These are phyloP conservation scores for Dichotomocladium elegans DNA, from an alignment of 371 early-diverging fungal genomes.

Conservation along the genomic window DNA sequence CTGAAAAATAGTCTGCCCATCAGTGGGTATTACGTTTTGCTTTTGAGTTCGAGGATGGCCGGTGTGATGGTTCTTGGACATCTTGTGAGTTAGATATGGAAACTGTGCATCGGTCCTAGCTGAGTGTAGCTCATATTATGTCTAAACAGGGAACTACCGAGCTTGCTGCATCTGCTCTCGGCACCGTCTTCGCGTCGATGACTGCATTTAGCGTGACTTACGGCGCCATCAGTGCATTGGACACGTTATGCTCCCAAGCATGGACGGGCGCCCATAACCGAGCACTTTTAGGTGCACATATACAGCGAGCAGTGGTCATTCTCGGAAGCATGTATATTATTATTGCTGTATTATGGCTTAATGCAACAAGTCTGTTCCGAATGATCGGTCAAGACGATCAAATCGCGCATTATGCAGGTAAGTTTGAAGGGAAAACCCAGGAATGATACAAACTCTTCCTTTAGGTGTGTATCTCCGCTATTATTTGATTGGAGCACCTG, in stretches of 20 bases:
- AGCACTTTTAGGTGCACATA: slow-evolving; percentile 70
- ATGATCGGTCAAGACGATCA: slow-evolving; percentile 8
- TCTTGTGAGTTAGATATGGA: slow-evolving; percentile 17
- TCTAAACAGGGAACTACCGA: not conserved
- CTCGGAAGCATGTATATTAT: slow-evolving; percentile 65
- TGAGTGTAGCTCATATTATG: not conserved
- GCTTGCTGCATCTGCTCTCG: slow-evolving; percentile 6
- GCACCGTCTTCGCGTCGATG: not conserved
- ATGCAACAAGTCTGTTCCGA: not conserved
- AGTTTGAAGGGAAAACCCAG: not conserved
- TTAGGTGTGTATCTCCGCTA: slow-evolving; percentile 52
- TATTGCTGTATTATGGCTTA: slow-evolving; percentile 60
- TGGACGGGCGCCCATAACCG: slow-evolving; percentile 73
- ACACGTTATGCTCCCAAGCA: slow-evolving; percentile 87
- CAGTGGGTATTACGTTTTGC: not conserved
- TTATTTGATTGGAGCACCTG: slow-evolving; percentile 60
- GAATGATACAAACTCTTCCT: not conserved
- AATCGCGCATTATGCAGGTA: slow-evolving; percentile 5
- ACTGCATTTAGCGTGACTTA: not conserved
- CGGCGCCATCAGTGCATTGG: slow-evolving; percentile 69
- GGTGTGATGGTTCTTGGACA: slow-evolving; percentile 1
- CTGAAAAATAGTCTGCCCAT: not conserved
- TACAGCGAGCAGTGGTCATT: slow-evolving; percentile 79
- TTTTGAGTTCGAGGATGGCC: not conserved
- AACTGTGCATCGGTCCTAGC: not conserved